These are phyloP conservation scores for Dryas alaskensis DNA, from an alignment of 306 rosid genomes.

Conservation along the genomic window DNA sequence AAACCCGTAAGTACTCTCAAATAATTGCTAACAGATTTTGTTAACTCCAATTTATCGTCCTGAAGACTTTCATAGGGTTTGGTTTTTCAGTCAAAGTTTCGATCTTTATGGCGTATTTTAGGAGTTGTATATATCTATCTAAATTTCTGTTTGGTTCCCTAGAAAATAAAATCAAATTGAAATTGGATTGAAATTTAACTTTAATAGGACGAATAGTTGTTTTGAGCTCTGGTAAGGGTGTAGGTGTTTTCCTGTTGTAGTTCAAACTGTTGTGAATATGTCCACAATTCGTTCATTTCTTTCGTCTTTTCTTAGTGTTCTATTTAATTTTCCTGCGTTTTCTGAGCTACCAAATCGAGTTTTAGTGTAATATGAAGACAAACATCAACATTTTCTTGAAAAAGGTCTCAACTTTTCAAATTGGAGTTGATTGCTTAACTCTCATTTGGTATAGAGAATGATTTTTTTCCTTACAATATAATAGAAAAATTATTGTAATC, in stretches of 20 bases:
- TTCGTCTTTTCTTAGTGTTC: background rate
- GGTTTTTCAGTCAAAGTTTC: background rate
- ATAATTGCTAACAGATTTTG: background rate
- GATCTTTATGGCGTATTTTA: background rate
- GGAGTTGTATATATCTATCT: background rate
- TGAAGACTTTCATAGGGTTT: background rate
- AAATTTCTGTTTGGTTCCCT: background rate
- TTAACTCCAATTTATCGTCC: background rate
- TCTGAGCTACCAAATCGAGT: background rate
- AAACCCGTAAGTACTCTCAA: conserved; percentile 10
- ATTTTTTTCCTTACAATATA: background rate
- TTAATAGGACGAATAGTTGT: background rate
- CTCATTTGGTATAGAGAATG: background rate
- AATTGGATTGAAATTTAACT: background rate
- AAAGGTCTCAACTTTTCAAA: background rate
- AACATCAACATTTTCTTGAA: background rate
- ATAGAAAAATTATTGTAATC: background rate
- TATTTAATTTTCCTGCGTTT: background rate
- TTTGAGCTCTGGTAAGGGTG: background rate
- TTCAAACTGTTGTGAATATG: background rate
- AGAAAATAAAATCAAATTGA: background rate
- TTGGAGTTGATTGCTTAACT: conserved; percentile 11
- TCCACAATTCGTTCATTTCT: background rate
- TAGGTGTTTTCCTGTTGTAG: background rate
- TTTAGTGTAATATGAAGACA: background rate